Percentiles rank a stretch among this genome's conserved stretches.
phyloP scores from a whole-genome alignment of 2,329 filamentous ascomycete genomes.

The Penicillium brevicompactum region DNA sequence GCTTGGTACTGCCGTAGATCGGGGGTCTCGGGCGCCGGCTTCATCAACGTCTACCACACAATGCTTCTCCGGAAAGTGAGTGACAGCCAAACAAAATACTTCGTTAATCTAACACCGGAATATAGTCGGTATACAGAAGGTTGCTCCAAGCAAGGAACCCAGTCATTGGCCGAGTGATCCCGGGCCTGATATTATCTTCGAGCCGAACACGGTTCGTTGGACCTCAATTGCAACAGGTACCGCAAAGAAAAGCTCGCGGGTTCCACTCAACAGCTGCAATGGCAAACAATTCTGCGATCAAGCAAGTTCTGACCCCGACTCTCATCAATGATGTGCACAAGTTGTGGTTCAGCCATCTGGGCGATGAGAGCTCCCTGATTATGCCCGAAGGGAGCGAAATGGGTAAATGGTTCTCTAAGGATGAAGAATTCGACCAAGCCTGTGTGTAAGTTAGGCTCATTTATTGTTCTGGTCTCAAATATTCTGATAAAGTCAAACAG shows the following conservation, averaged over 20 bases:
- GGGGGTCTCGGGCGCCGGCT: no score
- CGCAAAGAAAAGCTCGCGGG: not conserved
- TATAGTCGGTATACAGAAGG: not conserved
- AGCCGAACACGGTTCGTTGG: not conserved
- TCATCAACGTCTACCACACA: no score
- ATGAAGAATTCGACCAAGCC: conserved; percentile 19
- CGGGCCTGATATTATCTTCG: not conserved
- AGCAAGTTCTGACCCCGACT: conserved; percentile 17
- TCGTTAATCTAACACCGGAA: not conserved
- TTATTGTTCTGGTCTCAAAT: not conserved
- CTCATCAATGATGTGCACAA: conserved; percentile 22
- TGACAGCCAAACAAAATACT: not conserved
- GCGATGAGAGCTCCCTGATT: conserved; percentile 15
- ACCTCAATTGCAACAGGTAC: not conserved
- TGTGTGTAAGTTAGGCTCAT: conserved; percentile 18
- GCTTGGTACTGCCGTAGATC: no score
- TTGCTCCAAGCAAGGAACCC: not conserved
- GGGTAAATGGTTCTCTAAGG: conserved; percentile 23
- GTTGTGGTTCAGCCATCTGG: conserved; percentile 29
- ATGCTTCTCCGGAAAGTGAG: no score
- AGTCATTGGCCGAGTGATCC: not conserved
- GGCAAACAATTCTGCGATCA: conserved; percentile 6
- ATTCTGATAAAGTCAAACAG: conserved; percentile 8
- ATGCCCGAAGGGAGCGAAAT: conserved; percentile 21
- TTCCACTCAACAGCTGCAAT: conserved; percentile 14